Base-by-base conservation (phyloP, 805 yeast genomes). In the Kodamaea jinghongensis region DNA sequence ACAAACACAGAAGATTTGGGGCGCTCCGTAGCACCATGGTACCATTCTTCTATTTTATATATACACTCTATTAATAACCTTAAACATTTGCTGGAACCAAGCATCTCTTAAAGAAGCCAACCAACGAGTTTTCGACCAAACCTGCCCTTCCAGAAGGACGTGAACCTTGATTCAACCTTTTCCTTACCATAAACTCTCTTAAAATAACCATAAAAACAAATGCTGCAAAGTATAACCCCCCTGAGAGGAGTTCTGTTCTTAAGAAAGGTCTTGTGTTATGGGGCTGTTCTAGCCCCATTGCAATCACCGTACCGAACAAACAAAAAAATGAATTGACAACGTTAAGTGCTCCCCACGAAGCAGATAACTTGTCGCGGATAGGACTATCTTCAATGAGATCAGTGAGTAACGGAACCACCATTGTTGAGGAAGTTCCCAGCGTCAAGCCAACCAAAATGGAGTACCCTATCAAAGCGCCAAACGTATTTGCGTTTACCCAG, bases 231-330 rank as follows among this genome's bases (percentile, higher is more conserved):
- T 71, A 74, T 33, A 74, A 56, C 13, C 68, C 50, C 2, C 85
- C 87, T 3, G 79, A 71, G 54, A 79, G 80, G 1, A 80, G 65
- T 50, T 81, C 87, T 1, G 83, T 70, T 47, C 81, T 71, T 25
- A 75, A 58, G 48, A 73, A 82, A 3, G 86, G 85, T n/a, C 48
- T 45, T 4, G 39, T 8, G 3, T 9, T 28, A 8, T 20, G 23
- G 23, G 23, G 23, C 23, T 20, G 23, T 20, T 20, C 31, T 7
- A 79, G 52, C 3, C 76, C 68, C 41, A 79, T 70, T 0, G 79
- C 83, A 37, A 79, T 71, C 4, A 76, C 70, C 56, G 79, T 85
- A 3, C 78, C 63, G 1, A 71, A 67, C 17, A 79, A 55, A 6
- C 71, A 55, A 17, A 65, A 54, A 3, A 56, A 29, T 5, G 57